Evolutionary conservation across 2,329 filamentous ascomycete species (phyloP).

Genomic region (Sporothrix humicola): DNA sequence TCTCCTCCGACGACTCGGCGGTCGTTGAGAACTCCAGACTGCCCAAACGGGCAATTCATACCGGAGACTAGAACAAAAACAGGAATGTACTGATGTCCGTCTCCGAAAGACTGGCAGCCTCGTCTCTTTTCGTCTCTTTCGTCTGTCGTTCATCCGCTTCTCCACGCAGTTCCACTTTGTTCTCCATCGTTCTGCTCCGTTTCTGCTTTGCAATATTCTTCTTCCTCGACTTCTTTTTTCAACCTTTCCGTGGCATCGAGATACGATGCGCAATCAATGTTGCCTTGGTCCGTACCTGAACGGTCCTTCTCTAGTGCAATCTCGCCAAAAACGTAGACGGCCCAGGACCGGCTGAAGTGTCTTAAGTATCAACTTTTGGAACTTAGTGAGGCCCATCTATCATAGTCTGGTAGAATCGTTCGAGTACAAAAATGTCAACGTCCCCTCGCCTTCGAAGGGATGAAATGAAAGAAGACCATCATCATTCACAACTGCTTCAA

Average conservation of each 20-base stretch:
- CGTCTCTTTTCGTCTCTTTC: neutral
- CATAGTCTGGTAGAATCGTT: neutral
- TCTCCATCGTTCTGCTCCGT: conserved; percentile 2
- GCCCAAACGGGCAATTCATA: no score
- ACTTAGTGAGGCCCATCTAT: neutral
- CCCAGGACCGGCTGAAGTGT: no score
- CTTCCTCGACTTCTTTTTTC: neutral
- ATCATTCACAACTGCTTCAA: neutral
- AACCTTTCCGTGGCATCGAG: no score
- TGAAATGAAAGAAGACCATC: neutral
- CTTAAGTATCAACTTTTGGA: no score
- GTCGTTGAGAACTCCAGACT: neutral
- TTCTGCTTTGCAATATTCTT: conserved; percentile 5
- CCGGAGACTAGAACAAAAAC: no score
- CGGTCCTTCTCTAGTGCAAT: no score
- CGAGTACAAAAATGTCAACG: conserved; percentile 5
- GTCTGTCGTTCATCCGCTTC: neutral
- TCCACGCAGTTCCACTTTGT: neutral
- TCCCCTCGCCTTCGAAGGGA: neutral
- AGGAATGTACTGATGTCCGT: no score
- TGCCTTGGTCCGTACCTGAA: no score
- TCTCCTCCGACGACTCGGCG: neutral
- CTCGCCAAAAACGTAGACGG: no score
- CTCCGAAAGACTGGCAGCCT: neutral
- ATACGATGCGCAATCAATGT: no score